phyloP scores from a whole-genome alignment of 2,329 filamentous ascomycete genomes.

The Botrytis porri region DNA sequence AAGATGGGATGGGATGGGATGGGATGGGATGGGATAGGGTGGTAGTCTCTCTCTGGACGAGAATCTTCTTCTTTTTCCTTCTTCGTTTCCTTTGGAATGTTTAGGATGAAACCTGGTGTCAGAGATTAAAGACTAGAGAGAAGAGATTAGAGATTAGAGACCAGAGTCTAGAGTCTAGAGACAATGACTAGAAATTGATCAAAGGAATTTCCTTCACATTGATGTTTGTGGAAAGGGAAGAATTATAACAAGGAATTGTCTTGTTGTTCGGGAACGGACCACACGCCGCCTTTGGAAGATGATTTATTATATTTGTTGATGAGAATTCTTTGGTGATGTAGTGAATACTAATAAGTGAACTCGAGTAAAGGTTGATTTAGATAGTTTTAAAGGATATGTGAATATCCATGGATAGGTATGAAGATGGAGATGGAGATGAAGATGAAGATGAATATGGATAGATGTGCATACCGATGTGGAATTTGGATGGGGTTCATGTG shows the following conservation, averaged over 20 bases:
- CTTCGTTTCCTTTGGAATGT: conserved; percentile 6
- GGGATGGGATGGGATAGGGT: too few relatives aligned
- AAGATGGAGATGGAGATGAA: not conserved
- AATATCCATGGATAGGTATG: not conserved
- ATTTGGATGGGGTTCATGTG: not conserved
- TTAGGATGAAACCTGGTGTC: conserved; percentile 8
- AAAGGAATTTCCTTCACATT: not conserved
- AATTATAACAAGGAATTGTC: not conserved
- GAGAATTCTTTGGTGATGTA: not conserved
- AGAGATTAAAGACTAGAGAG: not conserved
- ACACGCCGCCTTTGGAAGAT: not conserved
- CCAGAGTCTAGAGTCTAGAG: not conserved
- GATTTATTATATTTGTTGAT: not conserved
- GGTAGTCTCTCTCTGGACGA: not conserved
- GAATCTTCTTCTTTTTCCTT: not conserved
- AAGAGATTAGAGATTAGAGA: not conserved
- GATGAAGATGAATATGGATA: not conserved
- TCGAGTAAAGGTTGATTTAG: not conserved
- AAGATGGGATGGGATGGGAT: conserved; percentile 14
- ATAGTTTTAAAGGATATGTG: not conserved
- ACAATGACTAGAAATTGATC: conserved; percentile 6
- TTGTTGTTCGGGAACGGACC: conserved; percentile 3
- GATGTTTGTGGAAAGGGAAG: not conserved
- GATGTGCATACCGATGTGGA: not conserved
- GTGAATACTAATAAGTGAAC: too few relatives aligned